Evolutionary conservation across 140 eudicot genomes (phyloP), one percentile per base, ranked within the genome.

Genomic region (Oenanthe javanica): DNA sequence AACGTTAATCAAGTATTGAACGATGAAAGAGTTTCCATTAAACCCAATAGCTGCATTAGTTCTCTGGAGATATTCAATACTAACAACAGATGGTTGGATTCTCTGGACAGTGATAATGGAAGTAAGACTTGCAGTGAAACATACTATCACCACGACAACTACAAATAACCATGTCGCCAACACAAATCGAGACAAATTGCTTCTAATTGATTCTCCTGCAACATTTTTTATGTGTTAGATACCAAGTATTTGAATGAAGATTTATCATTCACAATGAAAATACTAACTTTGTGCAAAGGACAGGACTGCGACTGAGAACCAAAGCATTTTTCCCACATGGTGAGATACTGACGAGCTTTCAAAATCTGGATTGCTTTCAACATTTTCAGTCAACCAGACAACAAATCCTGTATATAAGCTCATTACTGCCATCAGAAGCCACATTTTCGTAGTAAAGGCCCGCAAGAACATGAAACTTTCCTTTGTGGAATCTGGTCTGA

Each of bases 201-300:
- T 76, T 54, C 52, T 89, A 10, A 89, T 86, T 12, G 76, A 40
- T 84, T 91, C 91, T 84, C 85, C 96, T 91, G 93, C 63, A 87
- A 79, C 15, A 78, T 76, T 63, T 70, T 48, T 38, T 3, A 46
- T 52, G 48, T 13, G 18, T 79, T 45, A 79, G 23, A 71, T 11
- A n/a, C 15, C 11, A 25, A 6, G 54, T 0, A 23, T 66, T 19
- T 73, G 36, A 19, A 13, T 36, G n/a, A 51, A 49, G n/a, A 63
- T 43, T 51, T 43, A 43, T 43, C 25, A 18, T 19, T 18, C 11
- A 7, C 19, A 54, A 72, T 40, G n/a, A 52, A 36, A 78, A 1
- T 19, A 82, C 90, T 83, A 87, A 86, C 93, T 86, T 49, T 87
- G 92, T 2, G 93, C 81, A 36, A 91, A 85, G 63, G 92, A 86